Conservation (phyloP, 139 green algal species). For the Chlamydomonas eustigma region DNA sequence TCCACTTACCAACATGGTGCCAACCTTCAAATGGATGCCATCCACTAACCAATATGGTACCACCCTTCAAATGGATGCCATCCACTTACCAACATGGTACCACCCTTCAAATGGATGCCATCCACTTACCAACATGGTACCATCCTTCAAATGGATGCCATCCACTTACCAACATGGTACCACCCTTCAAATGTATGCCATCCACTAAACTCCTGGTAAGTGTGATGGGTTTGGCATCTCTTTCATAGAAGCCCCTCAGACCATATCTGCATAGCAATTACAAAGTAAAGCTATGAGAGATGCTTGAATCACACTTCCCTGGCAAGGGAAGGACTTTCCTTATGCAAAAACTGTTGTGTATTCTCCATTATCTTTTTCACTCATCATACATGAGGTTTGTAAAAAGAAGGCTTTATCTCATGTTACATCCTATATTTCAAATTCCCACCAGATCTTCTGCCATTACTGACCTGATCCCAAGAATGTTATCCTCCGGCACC, state of each 20-base stretch:
- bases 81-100: background rate
- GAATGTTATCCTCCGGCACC: slow-evolving; percentile 80
- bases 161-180: slow-evolving; percentile 8
- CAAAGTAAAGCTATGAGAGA: too few species aligned
- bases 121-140: too few species aligned
- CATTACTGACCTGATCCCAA: slow-evolving; percentile 80
- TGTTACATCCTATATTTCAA: too few species aligned
- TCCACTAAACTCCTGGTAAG: slow-evolving; percentile 75
- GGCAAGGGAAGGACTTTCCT: too few species aligned
- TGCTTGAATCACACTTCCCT: too few species aligned
- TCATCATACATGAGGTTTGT: too few species aligned
- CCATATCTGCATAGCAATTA: slow-evolving; percentile 10
- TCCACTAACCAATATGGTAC: slow-evolving; percentile 68
- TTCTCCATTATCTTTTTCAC: too few species aligned
- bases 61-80: too few species aligned
- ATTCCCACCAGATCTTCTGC: too few species aligned
- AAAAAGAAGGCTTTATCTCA: too few species aligned
- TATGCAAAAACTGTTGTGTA: too few species aligned
- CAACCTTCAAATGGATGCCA: slow-evolving; percentile 82
- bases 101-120: slow-evolving; percentile 82
- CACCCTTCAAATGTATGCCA: slow-evolving; percentile 83
- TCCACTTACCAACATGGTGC: slow-evolving; percentile 10
- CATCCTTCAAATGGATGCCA: too few species aligned
- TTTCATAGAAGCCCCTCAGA: slow-evolving; percentile 82
- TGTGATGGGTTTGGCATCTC: slow-evolving; percentile 73